phyloP scores from a whole-genome alignment of 306 rosid species.

The Quercus variabilis region DNA sequence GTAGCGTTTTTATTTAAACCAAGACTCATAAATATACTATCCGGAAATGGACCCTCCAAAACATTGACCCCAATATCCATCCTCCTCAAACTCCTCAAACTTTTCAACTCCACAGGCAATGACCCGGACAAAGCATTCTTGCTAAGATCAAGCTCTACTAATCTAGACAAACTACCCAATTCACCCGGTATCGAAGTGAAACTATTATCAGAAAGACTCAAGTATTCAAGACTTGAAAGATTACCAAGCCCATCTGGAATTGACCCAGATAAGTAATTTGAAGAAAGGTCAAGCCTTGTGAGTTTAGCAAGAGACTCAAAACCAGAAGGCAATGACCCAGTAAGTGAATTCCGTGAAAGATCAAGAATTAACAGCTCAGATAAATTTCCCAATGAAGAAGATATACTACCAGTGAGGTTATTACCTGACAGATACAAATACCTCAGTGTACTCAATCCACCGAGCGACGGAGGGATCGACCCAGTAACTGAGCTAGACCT shows the following conservation, averaged over 20 bases:
- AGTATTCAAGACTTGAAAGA: constrained; percentile 36
- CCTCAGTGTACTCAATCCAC: constrained; percentile 45
- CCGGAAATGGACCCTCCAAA: constrained; percentile 41
- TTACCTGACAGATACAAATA: constrained; percentile 55
- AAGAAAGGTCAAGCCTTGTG: constrained; percentile 55
- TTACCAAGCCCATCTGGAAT: constrained; percentile 51
- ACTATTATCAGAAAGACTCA: constrained; percentile 62
- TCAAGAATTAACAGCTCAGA: constrained; percentile 49
- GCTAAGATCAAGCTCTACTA: constrained; percentile 63
- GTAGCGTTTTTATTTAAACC: constrained; percentile 24
- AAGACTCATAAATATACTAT: constrained; percentile 35
- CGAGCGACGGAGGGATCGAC: constrained; percentile 58
- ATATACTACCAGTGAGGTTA: constrained; percentile 56
- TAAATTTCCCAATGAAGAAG: constrained; percentile 53
- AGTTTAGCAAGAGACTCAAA: constrained; percentile 57
- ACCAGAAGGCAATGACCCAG: constrained; percentile 55
- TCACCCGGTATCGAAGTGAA: constrained; percentile 51
- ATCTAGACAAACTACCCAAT: constrained; percentile 48
- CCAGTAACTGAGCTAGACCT: constrained; percentile 63
- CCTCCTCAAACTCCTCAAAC: constrained; percentile 29
- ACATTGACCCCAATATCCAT: constrained; percentile 35
- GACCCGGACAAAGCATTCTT: constrained; percentile 60
- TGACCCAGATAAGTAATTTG: constrained; percentile 64
- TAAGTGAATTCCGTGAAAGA: constrained; percentile 62
- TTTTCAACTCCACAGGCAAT: constrained; percentile 36